Base-by-base conservation (phyloP, 1,284 basidiomycete species). In the Leucoagaricus sp. region DNA sequence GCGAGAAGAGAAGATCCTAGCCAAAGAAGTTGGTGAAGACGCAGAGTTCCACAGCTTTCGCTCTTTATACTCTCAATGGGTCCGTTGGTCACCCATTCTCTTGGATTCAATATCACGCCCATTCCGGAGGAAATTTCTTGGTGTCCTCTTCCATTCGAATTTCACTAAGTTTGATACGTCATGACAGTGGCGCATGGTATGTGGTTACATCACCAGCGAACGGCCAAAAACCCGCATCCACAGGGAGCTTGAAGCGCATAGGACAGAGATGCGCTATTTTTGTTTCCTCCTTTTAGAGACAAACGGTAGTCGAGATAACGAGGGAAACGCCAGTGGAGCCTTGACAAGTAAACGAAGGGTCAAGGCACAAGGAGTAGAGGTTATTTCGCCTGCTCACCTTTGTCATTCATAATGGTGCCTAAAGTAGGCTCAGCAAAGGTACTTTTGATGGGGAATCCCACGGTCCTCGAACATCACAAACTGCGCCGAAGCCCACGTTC, bases 191-290 rank as follows among this genome's bases (percentile, higher is more conserved):
- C 54, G 54, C 23, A 28, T 25, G 28, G 29, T 55, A 21, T 34
- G 45, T 33, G 53, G 33, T 47, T 29, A 31, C 23, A 49, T 62
- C 53, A 59, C 49, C 59, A 68, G 62, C 71, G 69, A 73, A 74
- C 69, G 64, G 72, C 70, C 61, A 72, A 74, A 72, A 72, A 65
- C 65, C 68, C 70, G 71, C 72, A 73, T 55, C 46, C 29, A 50
- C 41, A 50, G 34, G 42, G 47, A 50, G 42, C 34, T 25, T 36
- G 26, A 41, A 48, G 33, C 28, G 17, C 31, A 21, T 34, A 51
- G 56, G 42, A 48, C 44, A 38, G 57, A 44, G 55, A 42, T 31
- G 36, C 33, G 41, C 60, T 64, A 64, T 63, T 60, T 63, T 59
- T 57, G 52, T 57, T 49, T 58, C 50, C 58, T 57, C 61, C 58